These are phyloP conservation scores for Xerophyta viscosa DNA, from an alignment of 106 monocot species.

Conservation along the genomic window DNA sequence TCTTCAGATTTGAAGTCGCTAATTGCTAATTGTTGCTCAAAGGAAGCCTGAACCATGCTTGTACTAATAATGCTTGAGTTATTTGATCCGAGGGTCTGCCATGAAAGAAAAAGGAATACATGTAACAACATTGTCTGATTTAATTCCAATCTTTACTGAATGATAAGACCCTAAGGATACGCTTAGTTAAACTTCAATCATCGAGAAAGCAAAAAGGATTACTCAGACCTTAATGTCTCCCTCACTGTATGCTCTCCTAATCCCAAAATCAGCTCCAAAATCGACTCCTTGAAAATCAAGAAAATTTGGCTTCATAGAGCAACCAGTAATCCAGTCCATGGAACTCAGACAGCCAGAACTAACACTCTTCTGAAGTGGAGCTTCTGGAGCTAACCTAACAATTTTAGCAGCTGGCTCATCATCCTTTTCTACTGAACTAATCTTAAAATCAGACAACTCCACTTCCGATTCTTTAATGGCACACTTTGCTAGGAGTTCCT, in stretches of 20 bases:
- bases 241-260: constrained; percentile 65
- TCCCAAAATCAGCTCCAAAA: constrained; percentile 44
- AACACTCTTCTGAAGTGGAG: constrained; percentile 49
- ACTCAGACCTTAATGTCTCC: constrained; percentile 38
- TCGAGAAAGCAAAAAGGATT: not conserved
- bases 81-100: constrained; percentile 16
- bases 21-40: constrained; percentile 20
- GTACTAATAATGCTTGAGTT: not conserved
- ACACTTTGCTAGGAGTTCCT: constrained; percentile 49
- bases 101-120: not conserved
- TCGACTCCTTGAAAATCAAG: constrained; percentile 49
- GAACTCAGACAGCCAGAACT: constrained; percentile 53
- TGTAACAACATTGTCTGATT: not conserved
- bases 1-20: constrained; percentile 49
- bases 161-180: not conserved
- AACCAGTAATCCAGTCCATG: constrained; percentile 34
- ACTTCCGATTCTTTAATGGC: constrained; percentile 32
- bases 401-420: constrained; percentile 18
- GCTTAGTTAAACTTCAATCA: not conserved
- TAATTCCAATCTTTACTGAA: too few species aligned
- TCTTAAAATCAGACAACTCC: constrained; percentile 37
- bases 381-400: constrained; percentile 14
- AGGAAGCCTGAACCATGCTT: constrained; percentile 16
- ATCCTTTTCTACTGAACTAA: constrained; percentile 21
- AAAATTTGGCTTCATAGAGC: constrained; percentile 31